phyloP scores from a whole-genome alignment of 768 basidiomycete genomes.

The Boletus pseudo-olivaceus region DNA sequence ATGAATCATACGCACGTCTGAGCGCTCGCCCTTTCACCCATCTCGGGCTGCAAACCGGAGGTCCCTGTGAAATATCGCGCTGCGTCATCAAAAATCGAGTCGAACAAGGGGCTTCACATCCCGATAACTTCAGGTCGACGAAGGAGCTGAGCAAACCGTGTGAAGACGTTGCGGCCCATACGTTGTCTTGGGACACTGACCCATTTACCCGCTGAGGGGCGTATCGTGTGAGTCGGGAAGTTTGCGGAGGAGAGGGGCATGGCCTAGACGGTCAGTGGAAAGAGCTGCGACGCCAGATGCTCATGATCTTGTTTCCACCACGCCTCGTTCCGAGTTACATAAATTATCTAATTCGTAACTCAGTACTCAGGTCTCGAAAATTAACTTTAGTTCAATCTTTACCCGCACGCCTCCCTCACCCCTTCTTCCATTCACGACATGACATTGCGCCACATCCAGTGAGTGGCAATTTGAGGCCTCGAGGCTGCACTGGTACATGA shows the following conservation, averaged over 20 bases:
- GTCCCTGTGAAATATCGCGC: neutral
- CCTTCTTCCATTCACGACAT: constrained; percentile 20
- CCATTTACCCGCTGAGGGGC: neutral
- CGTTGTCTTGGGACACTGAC: neutral
- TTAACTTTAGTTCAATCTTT: constrained; percentile 14
- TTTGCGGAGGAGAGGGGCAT: constrained; percentile 1
- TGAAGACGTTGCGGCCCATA: neutral
- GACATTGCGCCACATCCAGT: constrained; percentile 22
- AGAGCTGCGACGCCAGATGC: neutral
- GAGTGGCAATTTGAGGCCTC: constrained; percentile 20
- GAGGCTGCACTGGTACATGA: constrained; percentile 25
- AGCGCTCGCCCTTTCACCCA: neutral
- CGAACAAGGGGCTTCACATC: constrained; percentile 3
- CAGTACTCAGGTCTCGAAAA: constrained; percentile 2
- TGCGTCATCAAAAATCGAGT: constrained; percentile 9
- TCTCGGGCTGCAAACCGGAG: neutral
- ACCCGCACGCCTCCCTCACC: neutral
- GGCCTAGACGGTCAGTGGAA: neutral
- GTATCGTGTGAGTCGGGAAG: neutral
- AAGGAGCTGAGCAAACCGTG: neutral
- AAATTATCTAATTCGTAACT: constrained; percentile 29
- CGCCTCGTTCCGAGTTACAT: no score
- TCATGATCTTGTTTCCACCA: neutral
- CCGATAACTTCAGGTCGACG: neutral
- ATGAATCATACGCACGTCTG: constrained; percentile 7